A percentile compares a stretch with the other conserved stretches of the same genome.
phyloP scores from a whole-genome alignment of 768 basidiomycete species.

The Hygrocybe punicea region DNA sequence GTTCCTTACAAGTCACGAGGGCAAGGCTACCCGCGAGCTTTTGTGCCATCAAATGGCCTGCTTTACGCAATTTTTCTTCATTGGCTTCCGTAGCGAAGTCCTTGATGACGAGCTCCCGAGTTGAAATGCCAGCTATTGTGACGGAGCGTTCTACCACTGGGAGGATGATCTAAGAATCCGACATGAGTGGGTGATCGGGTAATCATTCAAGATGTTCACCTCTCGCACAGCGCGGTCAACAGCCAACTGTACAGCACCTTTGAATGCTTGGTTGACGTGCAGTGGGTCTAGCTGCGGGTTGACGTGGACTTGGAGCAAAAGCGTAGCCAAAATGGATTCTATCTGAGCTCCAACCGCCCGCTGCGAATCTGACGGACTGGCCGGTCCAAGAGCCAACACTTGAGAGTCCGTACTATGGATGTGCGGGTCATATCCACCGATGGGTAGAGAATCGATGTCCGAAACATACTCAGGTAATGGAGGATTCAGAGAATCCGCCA shows the following conservation, averaged over 20 bases:
- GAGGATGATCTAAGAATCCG: slow-evolving; percentile 68
- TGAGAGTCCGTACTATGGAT: slow-evolving; percentile 48
- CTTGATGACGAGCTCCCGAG: slow-evolving; percentile 89
- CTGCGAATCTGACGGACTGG: slow-evolving; percentile 60
- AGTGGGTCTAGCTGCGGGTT: slow-evolving; percentile 71
- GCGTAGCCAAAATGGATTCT: slow-evolving; percentile 69
- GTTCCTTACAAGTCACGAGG: slow-evolving; percentile 97
- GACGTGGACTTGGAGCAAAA: slow-evolving; percentile 74
- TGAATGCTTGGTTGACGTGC: slow-evolving; percentile 77
- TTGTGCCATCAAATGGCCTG: slow-evolving; percentile 94
- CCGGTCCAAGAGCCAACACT: slow-evolving; percentile 57
- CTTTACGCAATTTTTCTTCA: slow-evolving; percentile 85
- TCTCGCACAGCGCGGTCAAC: slow-evolving; percentile 95
- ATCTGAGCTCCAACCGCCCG: slow-evolving; percentile 72
- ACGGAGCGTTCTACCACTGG: slow-evolving; percentile 98
- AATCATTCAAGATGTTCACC: slow-evolving; percentile 40
- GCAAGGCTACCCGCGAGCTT: slow-evolving; percentile 95
- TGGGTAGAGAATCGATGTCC: slow-evolving; percentile 76
- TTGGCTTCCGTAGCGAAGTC: slow-evolving; percentile 93
- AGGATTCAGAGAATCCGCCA: slow-evolving; percentile 56
- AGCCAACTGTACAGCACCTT: slow-evolving; percentile 84
- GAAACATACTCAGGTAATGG: slow-evolving; percentile 74
- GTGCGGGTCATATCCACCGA: slow-evolving; percentile 63
- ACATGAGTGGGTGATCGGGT: slow-evolving; percentile 3
- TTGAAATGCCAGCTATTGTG: slow-evolving; percentile 97